phyloP scores from a whole-genome alignment of 2,329 filamentous ascomycete genomes.

The Cordyceps farinosa region DNA sequence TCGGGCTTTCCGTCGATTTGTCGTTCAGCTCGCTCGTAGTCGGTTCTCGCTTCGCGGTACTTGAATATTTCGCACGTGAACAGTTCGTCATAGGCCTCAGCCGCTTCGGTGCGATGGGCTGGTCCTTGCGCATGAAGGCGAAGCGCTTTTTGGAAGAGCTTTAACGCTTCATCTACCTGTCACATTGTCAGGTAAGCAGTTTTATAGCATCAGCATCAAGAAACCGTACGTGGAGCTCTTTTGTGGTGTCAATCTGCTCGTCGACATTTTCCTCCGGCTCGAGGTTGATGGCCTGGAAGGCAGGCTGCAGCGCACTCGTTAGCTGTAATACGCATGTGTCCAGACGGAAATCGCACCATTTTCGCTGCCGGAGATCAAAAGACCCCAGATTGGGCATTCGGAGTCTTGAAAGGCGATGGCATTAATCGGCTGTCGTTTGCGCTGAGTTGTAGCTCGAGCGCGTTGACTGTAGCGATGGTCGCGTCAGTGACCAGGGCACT shows the following conservation, averaged over 20 bases:
- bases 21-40: conserved; percentile 69
- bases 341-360: neutral
- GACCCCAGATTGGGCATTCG: conserved; percentile 8
- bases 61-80: conserved; percentile 93
- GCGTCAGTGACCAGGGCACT: conserved; percentile 6
- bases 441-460: neutral
- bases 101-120: conserved; percentile 69
- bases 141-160: conserved; percentile 86
- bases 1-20: conserved; percentile 48
- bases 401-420: neutral
- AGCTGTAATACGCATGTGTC: conserved; percentile 11
- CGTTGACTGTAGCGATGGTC: neutral
- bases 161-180: conserved; percentile 89
- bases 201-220: neutral
- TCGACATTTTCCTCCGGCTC: conserved; percentile 88
- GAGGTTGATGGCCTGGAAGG: conserved; percentile 87
- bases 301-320: conserved; percentile 40
- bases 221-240: conserved; percentile 70
- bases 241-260: conserved; percentile 90
- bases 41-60: conserved; percentile 81
- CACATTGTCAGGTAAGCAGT: neutral
- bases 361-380: conserved; percentile 14
- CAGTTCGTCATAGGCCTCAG: conserved; percentile 75
- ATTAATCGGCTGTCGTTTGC: neutral
- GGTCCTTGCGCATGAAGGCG: conserved; percentile 89